These are phyloP conservation scores for Perkinsus marinus DNA, from an alignment of 169 alveolate species.

Conservation along the genomic window DNA sequence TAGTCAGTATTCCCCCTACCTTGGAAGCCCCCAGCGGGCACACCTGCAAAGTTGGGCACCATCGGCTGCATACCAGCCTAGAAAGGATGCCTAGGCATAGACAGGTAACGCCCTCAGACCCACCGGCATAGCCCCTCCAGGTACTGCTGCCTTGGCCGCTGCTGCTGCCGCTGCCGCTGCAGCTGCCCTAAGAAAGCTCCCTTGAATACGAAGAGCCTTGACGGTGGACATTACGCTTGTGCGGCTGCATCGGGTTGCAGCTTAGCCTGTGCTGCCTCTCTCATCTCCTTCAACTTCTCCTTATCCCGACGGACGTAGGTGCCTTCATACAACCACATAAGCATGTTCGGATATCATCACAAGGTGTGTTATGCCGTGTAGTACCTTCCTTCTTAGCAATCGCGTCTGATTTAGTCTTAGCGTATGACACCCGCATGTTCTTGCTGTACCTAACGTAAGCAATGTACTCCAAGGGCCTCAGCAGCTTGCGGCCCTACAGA, in stretches of 20 bases:
- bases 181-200: neutral
- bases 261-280: neutral
- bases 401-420: slow-evolving; percentile 10
- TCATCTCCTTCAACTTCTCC: neutral
- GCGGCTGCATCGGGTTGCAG: neutral
- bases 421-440: slow-evolving; percentile 9
- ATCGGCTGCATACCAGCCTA: neutral
- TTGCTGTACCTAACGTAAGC: neutral
- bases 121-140: neutral
- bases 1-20: neutral
- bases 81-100: neutral
- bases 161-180: neutral
- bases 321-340: neutral
- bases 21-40: neutral
- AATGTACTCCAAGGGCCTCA: neutral
- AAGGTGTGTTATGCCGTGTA: no score
- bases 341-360: neutral
- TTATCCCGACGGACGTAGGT: neutral
- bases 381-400: slow-evolving; percentile 20
- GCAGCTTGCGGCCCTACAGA: slow-evolving; percentile 1
- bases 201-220: neutral
- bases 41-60: neutral
- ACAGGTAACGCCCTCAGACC: neutral
- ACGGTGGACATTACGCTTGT: neutral
- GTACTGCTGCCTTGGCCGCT: neutral